phyloP scores from a whole-genome alignment of 2,329 filamentous ascomycete genomes.

The Xylariaceae sp. region DNA sequence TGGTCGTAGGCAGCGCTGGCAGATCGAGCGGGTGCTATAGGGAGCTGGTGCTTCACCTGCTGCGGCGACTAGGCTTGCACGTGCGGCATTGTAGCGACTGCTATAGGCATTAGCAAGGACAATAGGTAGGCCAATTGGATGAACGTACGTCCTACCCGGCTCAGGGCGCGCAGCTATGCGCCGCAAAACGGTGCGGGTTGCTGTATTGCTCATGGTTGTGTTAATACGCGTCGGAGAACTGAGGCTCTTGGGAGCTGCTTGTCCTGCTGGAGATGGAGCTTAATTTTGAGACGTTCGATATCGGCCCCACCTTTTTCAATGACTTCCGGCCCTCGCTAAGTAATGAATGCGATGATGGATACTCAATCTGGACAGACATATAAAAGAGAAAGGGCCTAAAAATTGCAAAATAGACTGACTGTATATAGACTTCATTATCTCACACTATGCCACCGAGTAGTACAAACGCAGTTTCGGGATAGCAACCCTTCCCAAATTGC shows the following conservation, averaged over 20 bases:
- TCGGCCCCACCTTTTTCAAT: no score
- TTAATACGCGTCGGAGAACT: background rate
- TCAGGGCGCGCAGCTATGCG: constrained; percentile 24
- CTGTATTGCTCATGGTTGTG: constrained; percentile 29
- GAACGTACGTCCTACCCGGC: constrained; percentile 25
- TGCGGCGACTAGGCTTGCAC: constrained; percentile 14
- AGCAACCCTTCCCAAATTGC: no score
- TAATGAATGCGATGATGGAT: no score
- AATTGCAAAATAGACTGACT: no score
- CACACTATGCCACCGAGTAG: no score
- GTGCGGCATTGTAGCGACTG: constrained; percentile 26
- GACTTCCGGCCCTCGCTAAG: no score
- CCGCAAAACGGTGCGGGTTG: constrained; percentile 29
- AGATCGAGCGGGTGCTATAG: constrained; percentile 7
- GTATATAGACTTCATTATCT: no score
- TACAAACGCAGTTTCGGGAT: no score
- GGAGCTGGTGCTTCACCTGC: background rate
- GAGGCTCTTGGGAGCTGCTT: background rate
- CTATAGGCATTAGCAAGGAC: constrained; percentile 6
- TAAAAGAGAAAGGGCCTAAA: no score
- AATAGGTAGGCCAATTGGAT: constrained; percentile 26
- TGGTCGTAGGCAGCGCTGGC: background rate
- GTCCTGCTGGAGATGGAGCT: no score
- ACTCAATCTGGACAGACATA: no score
- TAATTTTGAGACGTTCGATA: no score